These are phyloP conservation scores for Lactuca sativa DNA, from an alignment of 129 eudicot species.

Conservation along the genomic window DNA sequence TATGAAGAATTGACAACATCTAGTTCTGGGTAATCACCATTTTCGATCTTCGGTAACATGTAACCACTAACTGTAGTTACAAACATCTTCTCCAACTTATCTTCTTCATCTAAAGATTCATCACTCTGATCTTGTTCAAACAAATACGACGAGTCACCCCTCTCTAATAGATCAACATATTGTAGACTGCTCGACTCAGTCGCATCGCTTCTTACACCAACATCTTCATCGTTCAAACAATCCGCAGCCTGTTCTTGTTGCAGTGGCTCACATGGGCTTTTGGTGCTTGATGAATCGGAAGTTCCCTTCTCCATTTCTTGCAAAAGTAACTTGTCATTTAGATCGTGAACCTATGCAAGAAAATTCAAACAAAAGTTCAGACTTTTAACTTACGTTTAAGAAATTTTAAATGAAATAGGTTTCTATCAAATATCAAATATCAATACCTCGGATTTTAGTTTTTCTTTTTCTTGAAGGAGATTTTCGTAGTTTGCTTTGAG, in stretches of 20 bases:
- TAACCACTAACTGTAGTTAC: slow-evolving; percentile 32
- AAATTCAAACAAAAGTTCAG: slow-evolving; percentile 5
- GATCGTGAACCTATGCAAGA: slow-evolving; percentile 51
- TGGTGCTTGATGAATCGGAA: slow-evolving; percentile 31
- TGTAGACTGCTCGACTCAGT: slow-evolving; percentile 49
- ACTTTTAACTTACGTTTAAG: not conserved
- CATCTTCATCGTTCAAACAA: slow-evolving; percentile 35
- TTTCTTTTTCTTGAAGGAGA: slow-evolving; percentile 69
- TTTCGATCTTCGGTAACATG: slow-evolving; percentile 43
- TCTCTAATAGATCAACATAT: slow-evolving; percentile 39
- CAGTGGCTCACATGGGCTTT: slow-evolving; percentile 36
- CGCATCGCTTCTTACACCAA: slow-evolving; percentile 37
- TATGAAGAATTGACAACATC: slow-evolving; percentile 46
- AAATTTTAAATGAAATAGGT: not conserved
- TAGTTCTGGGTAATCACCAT: slow-evolving; percentile 32
- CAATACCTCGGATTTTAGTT: slow-evolving; percentile 65
- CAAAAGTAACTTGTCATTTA: slow-evolving; percentile 52
- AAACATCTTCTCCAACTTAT: slow-evolving; percentile 42
- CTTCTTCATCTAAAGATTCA: slow-evolving; percentile 65
- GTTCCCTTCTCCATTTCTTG: slow-evolving; percentile 44
- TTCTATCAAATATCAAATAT: not conserved
- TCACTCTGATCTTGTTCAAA: slow-evolving; percentile 70
- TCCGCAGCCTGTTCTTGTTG: slow-evolving; percentile 40
- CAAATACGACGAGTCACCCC: slow-evolving; percentile 51
- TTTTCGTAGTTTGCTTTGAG: slow-evolving; percentile 73